These are phyloP conservation scores for Fusarium sp. DNA, from an alignment of 2,329 filamentous ascomycete genomes.

Conservation along the genomic window DNA sequence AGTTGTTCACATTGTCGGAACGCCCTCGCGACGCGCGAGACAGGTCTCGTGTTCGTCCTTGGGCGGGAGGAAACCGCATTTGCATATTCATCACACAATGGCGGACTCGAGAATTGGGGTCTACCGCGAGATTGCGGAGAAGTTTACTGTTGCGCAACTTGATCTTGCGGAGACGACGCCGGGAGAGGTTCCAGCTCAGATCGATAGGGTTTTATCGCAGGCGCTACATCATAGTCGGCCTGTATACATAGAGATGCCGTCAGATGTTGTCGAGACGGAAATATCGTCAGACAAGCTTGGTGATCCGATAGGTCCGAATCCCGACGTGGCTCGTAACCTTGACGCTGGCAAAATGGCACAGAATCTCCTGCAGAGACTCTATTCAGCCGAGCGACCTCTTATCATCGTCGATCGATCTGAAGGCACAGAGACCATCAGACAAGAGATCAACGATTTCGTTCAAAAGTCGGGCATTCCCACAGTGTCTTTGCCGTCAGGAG, in stretches of 20 bases:
- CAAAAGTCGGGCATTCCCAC: not conserved
- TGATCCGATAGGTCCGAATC: not conserved
- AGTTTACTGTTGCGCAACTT: constrained; percentile 6
- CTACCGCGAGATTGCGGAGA: constrained; percentile 3
- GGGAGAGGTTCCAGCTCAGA: not conserved
- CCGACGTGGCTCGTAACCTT: fast-evolving
- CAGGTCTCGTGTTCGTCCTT: fast-evolving
- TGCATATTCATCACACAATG: constrained; percentile 9
- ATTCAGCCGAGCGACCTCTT: not conserved
- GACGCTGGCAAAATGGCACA: not conserved
- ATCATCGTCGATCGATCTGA: not conserved
- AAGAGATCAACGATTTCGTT: not conserved
- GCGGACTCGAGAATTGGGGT: not conserved
- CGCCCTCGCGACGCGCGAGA: not conserved
- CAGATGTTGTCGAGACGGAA: not conserved
- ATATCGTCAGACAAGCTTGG: not conserved
- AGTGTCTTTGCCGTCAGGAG: not conserved
- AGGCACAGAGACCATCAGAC: not conserved
- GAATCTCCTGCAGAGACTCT: not conserved
- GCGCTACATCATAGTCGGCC: not conserved
- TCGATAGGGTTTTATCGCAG: not conserved
- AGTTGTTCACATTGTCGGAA: constrained; percentile 10
- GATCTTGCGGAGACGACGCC: not conserved
- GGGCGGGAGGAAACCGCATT: not conserved
- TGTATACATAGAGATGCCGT: constrained; percentile 9